Evolutionary conservation across 2,329 filamentous ascomycete genomes (phyloP), one percentile per base, ranked within the genome.

Genomic region (Fusarium sp.): DNA sequence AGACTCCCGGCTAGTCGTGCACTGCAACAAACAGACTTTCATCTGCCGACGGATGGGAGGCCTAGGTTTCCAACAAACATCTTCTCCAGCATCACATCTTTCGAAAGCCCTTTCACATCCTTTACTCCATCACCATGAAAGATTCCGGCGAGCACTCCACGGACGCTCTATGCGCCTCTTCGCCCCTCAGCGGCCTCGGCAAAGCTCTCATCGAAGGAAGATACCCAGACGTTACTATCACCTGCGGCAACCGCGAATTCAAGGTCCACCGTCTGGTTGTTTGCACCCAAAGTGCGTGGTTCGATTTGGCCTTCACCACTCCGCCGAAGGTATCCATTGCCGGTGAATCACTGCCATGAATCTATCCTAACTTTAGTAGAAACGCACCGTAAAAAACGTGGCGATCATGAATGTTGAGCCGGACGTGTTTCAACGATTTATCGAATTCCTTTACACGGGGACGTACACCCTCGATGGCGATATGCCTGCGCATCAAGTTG

Each of bases 221-320:
- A 25, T 79, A 73, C 53, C 74, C 79, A 2, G 80, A 82, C 48
- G 73, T 82, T 44, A 72, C 58, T 1, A 75, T 82, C 24, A 54
- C 38, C 9, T 82, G 80, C 58, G 62, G 65, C 0, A 72, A 62
- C 4, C 65, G 62, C 1, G 62, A 72, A 5, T 81, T 81, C 65
- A 75, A 74, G 11, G 75, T 75, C 1, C 80, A 82, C 38, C 74
- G 78, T 1, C 71, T 75, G 27, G 71, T 82, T 18, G 68, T 82
- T 8, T 82, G 80, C 59, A 47, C 76, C 1, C 77, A 80, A 51
- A 82, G 78, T 1, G 29, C 70, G 22, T 82, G 82, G 53, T 74
- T 74, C 22, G 74, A 75, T 12, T 65, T 52, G 13, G 76, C 78
- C 1, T 72, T 79, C 46, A 57, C 63, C 25, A 66, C 52, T 3